Percentiles rank a stretch among this genome's conserved stretches.
These are phyloP conservation scores for Carex parvula DNA, from an alignment of 176 grass and related monocot genomes.

Conservation along the genomic window DNA sequence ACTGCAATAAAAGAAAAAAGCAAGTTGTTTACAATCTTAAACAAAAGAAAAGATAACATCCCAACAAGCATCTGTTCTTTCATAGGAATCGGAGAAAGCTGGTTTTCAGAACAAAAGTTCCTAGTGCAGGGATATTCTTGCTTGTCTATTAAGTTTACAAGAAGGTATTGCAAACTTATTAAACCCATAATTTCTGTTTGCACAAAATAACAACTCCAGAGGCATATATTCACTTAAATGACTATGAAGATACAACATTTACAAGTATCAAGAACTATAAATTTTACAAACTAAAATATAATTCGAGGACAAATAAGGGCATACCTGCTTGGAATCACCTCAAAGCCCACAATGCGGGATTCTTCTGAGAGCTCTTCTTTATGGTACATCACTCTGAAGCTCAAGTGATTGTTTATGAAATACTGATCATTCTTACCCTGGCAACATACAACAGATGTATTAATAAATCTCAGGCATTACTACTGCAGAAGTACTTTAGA, in stretches of 20 bases:
- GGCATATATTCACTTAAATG: slow-evolving; percentile 1
- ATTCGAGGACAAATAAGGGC: neutral
- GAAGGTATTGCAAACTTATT: neutral
- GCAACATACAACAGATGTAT: slow-evolving; percentile 14
- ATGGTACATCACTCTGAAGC: slow-evolving; percentile 54
- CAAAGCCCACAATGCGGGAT: slow-evolving; percentile 48
- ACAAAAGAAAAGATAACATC: neutral
- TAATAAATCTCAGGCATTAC: slow-evolving; percentile 5
- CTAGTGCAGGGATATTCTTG: neutral
- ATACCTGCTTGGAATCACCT: slow-evolving; percentile 50
- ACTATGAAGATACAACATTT: neutral
- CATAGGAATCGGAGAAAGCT: neutral
- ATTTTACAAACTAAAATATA: slow-evolving; percentile 1
- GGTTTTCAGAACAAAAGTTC: neutral
- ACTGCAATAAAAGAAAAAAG: slow-evolving; percentile 21
- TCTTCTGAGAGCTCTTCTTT: slow-evolving; percentile 35
- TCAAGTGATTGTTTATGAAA: slow-evolving; percentile 56
- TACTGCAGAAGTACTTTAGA: neutral
- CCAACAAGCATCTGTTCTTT: neutral
- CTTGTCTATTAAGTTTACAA: neutral
- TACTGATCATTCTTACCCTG: slow-evolving; percentile 35
- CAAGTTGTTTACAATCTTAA: slow-evolving; percentile 6
- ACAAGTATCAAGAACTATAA: neutral
- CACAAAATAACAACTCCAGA: neutral
- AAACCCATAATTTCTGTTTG: neutral